phyloP scores from a whole-genome alignment of 306 rosid species.

The Vicia faba region DNA sequence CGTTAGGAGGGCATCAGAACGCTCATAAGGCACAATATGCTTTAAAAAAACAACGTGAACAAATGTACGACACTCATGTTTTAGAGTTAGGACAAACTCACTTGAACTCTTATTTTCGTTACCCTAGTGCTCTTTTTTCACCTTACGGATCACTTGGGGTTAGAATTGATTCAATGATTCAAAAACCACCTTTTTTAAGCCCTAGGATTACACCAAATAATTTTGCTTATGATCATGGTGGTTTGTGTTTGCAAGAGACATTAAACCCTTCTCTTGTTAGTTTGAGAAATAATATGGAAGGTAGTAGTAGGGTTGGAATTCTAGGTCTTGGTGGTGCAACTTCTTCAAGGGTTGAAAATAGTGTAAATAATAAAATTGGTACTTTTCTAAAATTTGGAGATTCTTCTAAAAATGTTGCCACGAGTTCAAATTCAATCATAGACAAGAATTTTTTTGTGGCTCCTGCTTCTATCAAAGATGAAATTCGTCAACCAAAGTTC shows the following conservation, averaged over 20 bases:
- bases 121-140: slow-evolving; percentile 15
- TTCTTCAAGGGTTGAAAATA: not conserved
- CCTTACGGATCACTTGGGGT: slow-evolving; percentile 48
- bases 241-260: not conserved
- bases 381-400: too few species aligned
- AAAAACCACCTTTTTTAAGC: slow-evolving; percentile 47
- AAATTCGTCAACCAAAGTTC: not conserved
- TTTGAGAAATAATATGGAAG: not conserved
- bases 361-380: not conserved
- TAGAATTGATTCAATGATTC: slow-evolving; percentile 62
- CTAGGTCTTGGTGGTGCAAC: not conserved
- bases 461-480: not conserved
- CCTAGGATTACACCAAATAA: not conserved
- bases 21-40: slow-evolving; percentile 76
- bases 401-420: too few species aligned
- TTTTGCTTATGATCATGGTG: slow-evolving; percentile 23
- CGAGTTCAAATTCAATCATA: not conserved
- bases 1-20: slow-evolving; percentile 82
- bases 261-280: not conserved
- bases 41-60: slow-evolving; percentile 58
- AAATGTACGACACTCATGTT: slow-evolving; percentile 35
- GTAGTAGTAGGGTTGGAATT: not conserved
- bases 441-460: not conserved
- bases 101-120: slow-evolving; percentile 42
- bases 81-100: slow-evolving; percentile 20